Evolutionary conservation across 106 monocot species (phyloP), one percentile per base, ranked within the genome.

Genomic region (Platanthera zijinensis): DNA sequence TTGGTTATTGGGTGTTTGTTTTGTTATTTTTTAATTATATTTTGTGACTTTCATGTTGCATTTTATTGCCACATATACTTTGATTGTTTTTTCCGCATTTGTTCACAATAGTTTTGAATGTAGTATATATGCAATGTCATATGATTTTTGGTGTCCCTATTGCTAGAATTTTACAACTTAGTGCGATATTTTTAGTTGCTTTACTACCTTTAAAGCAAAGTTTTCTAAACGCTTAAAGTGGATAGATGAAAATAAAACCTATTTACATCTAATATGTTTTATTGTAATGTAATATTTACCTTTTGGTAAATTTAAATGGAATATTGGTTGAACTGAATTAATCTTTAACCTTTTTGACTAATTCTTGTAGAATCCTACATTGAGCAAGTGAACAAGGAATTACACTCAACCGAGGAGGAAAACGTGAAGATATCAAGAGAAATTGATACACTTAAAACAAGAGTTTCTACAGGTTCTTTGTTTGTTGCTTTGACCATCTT

Each of bases 351-450:
- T 48, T 81, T 54, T n/a, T 17, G 7, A 1, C 13, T 50, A 32
- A 25, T 47, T 51, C n/a, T 61, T 69, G 14, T 47, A 86, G 86
- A 80, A 32, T 5, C 66, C 5, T 80, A 74, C 53, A 63, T 86
- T 18, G 86, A 86, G 54, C 68, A 72, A 18, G 46, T 82, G 72
- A 85, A 67, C 19, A 86, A 79, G 68, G 72, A 80, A 52, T 28
- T 80, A 76, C 6, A 48, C 76, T 72, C 53, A 19, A 50, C 28
- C n/a, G 76, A 79, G 73, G 76, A 79, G 30, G 79, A 76, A 72
- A 86, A 83, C 50, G 10, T 52, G 39, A 80, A 72, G 19, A 6
- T 77, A 48, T 73, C 63, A 57, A 51, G 17, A 62, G 86, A 86
- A 76, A 64, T 86, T 68, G 30, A 52, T 12, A 48, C 74, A 12